Conservation (phyloP, 2,329 filamentous ascomycete genomes). For the Elsinoe australis region DNA sequence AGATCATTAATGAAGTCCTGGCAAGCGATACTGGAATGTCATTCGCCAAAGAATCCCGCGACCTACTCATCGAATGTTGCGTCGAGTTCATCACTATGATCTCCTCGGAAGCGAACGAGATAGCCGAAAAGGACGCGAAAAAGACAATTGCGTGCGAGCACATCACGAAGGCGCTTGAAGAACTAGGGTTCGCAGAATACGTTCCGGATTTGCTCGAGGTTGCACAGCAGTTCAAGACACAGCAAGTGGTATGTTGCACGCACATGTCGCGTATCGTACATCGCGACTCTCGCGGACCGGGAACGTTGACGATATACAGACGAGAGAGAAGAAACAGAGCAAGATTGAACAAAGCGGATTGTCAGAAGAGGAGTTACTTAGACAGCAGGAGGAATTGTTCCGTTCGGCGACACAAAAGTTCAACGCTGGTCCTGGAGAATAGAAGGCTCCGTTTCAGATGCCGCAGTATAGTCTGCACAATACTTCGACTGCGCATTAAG, state of each 20-base stretch:
- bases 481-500: background rate
- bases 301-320: too few relatives aligned
- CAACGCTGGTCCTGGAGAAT: conserved; percentile 33
- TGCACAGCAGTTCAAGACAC: conserved; percentile 84
- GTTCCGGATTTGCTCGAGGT: conserved; percentile 80
- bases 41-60: conserved; percentile 91
- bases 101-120: conserved; percentile 98
- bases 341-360: conserved; percentile 94
- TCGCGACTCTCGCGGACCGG: too few relatives aligned
- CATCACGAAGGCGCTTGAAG: conserved; percentile 87
- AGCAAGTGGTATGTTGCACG: conserved; percentile 77
- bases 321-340: conserved; percentile 91
- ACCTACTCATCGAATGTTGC: conserved; percentile 94
- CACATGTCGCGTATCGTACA: too few relatives aligned
- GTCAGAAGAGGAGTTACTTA: conserved; percentile 79
- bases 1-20: conserved; percentile 91
- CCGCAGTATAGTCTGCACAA: background rate
- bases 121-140: conserved; percentile 96
- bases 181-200: conserved; percentile 88
- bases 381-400: conserved; percentile 87
- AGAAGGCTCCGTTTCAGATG: background rate
- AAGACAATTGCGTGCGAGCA: conserved; percentile 99
- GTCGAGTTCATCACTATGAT: conserved; percentile 98
- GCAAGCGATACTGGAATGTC: conserved; percentile 67
- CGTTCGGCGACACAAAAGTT: conserved; percentile 69